A percentile compares a stretch with the other conserved stretches of the same genome.
Conservation (phyloP, 169 alveolate species). For the Plasmodium gonderi region DNA sequence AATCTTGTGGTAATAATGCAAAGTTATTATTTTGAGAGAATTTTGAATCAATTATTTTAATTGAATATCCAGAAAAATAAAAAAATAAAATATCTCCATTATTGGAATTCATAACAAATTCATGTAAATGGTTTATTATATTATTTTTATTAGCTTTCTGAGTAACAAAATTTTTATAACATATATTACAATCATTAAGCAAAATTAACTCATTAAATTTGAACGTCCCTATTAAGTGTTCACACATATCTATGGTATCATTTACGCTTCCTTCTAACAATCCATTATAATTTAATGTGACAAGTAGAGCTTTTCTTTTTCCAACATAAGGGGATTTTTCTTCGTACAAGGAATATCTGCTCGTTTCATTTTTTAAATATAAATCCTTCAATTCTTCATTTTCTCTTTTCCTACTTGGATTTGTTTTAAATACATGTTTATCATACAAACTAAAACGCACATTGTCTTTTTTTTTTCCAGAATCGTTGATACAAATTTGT, state of each 20-base stretch:
- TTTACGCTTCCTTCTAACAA: slow-evolving; percentile 57
- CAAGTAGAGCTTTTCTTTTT: slow-evolving; percentile 39
- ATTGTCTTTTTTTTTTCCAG: not conserved
- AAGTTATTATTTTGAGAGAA: slow-evolving; percentile 52
- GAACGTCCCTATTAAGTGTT: slow-evolving; percentile 23
- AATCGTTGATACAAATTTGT: not conserved
- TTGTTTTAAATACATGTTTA: not conserved
- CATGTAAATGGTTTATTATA: slow-evolving; percentile 20
- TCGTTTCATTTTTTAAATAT: not conserved
- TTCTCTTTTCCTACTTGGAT: not conserved
- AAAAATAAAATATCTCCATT: slow-evolving; percentile 72
- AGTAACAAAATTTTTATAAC: slow-evolving; percentile 43
- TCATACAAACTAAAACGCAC: slow-evolving; percentile 8
- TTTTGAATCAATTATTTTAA: slow-evolving; percentile 56
- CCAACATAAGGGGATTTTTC: slow-evolving; percentile 33
- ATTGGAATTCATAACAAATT: slow-evolving; percentile 43
- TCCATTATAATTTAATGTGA: slow-evolving; percentile 48
- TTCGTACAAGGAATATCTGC: slow-evolving; percentile 10
- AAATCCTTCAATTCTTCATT: not conserved
- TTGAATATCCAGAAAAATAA: slow-evolving; percentile 69
- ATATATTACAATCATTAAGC: slow-evolving; percentile 51
- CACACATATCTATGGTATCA: slow-evolving; percentile 48
- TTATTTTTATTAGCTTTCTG: slow-evolving; percentile 60
- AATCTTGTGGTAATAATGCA: slow-evolving; percentile 71
- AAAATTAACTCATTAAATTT: slow-evolving; percentile 43